These are phyloP conservation scores for Coleophoma eucalyptorum DNA, from an alignment of 2,329 filamentous ascomycete species.

Conservation along the genomic window DNA sequence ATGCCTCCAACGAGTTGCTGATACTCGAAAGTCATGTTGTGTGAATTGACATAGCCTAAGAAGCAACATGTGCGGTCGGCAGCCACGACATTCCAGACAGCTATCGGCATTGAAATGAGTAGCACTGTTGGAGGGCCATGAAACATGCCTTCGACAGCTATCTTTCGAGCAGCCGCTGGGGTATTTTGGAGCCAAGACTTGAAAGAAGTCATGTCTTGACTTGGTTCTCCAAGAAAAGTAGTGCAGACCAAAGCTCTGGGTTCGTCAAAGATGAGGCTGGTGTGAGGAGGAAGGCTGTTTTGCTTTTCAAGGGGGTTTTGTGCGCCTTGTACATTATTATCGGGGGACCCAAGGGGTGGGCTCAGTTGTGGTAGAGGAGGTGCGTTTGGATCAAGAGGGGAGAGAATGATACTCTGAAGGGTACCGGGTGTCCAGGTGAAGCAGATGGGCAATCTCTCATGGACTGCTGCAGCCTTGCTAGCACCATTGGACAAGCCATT, in stretches of 20 bases:
- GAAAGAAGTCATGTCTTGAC: slow-evolving; percentile 62
- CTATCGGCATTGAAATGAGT: slow-evolving; percentile 61
- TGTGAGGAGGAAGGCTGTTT: slow-evolving; percentile 20
- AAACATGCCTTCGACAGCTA: slow-evolving; percentile 65
- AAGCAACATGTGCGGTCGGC: slow-evolving; percentile 65
- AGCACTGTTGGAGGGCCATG: slow-evolving; percentile 63
- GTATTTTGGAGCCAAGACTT: slow-evolving; percentile 62
- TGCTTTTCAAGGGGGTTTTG: slow-evolving; percentile 15
- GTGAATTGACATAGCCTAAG: slow-evolving; percentile 61
- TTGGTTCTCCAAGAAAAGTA: slow-evolving; percentile 62
- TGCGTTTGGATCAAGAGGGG: slow-evolving; percentile 23
- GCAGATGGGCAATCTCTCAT: slow-evolving; percentile 41
- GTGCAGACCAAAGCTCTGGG: slow-evolving; percentile 62
- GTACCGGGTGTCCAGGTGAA: slow-evolving; percentile 54
- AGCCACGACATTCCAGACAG: slow-evolving; percentile 61
- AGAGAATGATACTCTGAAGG: slow-evolving; percentile 48
- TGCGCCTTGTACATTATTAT: slow-evolving; percentile 16
- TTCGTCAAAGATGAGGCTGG: slow-evolving; percentile 54
- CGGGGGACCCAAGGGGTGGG: slow-evolving; percentile 22
- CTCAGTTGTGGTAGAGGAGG: slow-evolving; percentile 29
- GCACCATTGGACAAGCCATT: slow-evolving; percentile 42
- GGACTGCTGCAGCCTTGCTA: slow-evolving; percentile 26
- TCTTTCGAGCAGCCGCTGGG: slow-evolving; percentile 51
- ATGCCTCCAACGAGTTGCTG: slow-evolving; percentile 49
- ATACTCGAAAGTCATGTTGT: slow-evolving; percentile 64